Percentiles rank a stretch among this genome's conserved stretches.
These are phyloP conservation scores for Beta corolliflora DNA, from an alignment of 179 eudicot genomes.

Conservation along the genomic window DNA sequence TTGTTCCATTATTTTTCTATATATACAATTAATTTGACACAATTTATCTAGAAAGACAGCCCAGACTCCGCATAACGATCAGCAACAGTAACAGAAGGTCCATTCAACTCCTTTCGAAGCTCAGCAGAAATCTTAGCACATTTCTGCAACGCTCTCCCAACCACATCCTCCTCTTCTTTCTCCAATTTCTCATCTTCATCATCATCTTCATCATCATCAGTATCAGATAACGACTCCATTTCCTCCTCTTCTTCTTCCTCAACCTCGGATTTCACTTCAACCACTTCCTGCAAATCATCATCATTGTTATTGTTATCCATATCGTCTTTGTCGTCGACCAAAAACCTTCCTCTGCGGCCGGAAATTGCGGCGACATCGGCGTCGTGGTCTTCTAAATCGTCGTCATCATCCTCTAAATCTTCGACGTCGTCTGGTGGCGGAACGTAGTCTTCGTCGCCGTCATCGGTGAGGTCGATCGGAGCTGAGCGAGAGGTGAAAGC, in stretches of 20 bases:
- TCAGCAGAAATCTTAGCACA: constrained; percentile 83
- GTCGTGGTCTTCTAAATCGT: constrained; percentile 23
- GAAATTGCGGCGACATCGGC: constrained; percentile 6
- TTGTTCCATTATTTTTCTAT: neutral
- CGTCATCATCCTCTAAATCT: constrained; percentile 68
- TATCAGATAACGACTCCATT: constrained; percentile 32
- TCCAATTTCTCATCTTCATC: constrained; percentile 22
- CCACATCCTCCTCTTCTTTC: constrained; percentile 70
- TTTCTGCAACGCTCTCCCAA: constrained; percentile 77
- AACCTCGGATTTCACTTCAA: constrained; percentile 38
- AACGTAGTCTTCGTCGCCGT: constrained; percentile 12
- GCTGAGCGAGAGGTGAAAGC: constrained; percentile 30
- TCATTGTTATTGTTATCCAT: constrained; percentile 30
- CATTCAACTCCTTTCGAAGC: constrained; percentile 72
- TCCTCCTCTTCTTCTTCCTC: constrained; percentile 38
- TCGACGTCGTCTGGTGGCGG: constrained; percentile 21
- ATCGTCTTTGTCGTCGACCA: constrained; percentile 54
- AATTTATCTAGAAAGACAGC: too few relatives aligned
- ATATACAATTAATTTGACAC: neutral
- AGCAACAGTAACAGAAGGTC: constrained; percentile 43
- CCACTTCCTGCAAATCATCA: constrained; percentile 35
- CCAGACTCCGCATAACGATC: constrained; percentile 70
- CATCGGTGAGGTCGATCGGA: constrained; percentile 44
- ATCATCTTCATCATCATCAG: constrained; percentile 36
- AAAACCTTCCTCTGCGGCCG: constrained; percentile 41